Base-by-base conservation (phyloP, 441 rosid genomes). In the Pelargonium myrrhifolium region DNA sequence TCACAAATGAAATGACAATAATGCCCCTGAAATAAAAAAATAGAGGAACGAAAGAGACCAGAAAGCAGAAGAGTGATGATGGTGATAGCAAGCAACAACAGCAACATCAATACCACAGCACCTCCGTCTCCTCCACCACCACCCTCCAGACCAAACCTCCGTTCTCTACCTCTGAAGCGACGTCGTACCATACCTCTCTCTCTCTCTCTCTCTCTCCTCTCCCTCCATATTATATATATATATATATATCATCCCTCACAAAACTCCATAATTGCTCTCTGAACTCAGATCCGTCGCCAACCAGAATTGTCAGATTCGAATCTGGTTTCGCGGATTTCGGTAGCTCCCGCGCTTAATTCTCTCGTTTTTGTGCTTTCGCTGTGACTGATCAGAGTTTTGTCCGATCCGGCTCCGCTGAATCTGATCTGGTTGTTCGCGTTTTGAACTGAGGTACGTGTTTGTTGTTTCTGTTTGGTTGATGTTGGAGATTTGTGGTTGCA, bases 61-160 rank as follows among this genome's bases (percentile, higher is more conserved):
- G 61, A 55, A 55, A 55, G 21, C 61, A 55, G 61, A 55, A 55
- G 61, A 55, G 61, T 20, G 61, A 55, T 55, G 61, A 55, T 55
- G 61, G 61, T 55, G 61, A 55, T 22, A 55, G 61, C 61, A 49
- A 49, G 56, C 56, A n/a, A 49, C 15, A 49, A 35, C 10, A 55
- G 61, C 26, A 55, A 55, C 20, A 55, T 22, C 61, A 55, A 55
- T 17, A 55, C 21, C 61, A 55, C 61, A 55, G 61, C 61, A 17
- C 61, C 61, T 14, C 56, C 20, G 61, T 55, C 61, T 9, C 12
- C 61, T 18, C 61, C 61, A 18, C 58, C 21, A 51, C 58, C 20
- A 51, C 58, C 20, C 58, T 51, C 22, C 61, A 55, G 9, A 53
- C 24, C 59, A 18, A 26, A 20, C 61, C 61, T 9, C 10, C 61